Evolutionary conservation across 2,329 filamentous ascomycete species (phyloP), one percentile per base, ranked within the genome.

Genomic region (Phyllosticta citribraziliensis): DNA sequence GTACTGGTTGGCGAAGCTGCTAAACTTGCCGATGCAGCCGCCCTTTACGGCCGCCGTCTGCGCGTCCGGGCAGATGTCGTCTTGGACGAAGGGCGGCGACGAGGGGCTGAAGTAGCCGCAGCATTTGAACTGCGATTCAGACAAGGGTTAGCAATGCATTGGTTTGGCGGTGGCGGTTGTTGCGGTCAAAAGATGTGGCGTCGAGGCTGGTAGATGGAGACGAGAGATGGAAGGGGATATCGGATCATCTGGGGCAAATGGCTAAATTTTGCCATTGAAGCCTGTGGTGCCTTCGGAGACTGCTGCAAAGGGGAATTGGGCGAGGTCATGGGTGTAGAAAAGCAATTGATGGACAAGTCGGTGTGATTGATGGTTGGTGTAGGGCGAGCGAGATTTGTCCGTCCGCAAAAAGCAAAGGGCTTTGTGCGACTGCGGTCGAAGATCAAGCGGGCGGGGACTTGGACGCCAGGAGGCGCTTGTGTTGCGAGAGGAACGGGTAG

Each of bases 41-140:
- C 81, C 80, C 70, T 87, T 82, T 40, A 88, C 79, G 14, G 87
- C 85, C 1, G 89, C 88, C 47, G 86, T 82, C 2, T 88, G 83
- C 6, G 87, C 83, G 69, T 85, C 89, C 10, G 84, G 80, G 72
- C 89, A 94, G 1, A 81, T 83, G 5, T 73, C 65, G 68, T 92
- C 86, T 61, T 82, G 84, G 65, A 90, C 79, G 71, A 92, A 93
- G 27, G 58, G 58, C 57, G 86, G 84, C 11, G 88, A 80, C 4
- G 85, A 87, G 72, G 82, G 84, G 75, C 91, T 90, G 67, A 83
- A 76, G 76, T 89, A 94, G 64, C 89, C 89, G 68, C 89, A 94
- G 82, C 89, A 94, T 67, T 84, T 72, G 72, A 93, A 92, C 85
- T 91, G 69, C 35, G 56, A 40, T 24, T 56, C 17, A 25, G 27